Conservation (phyloP, 2,329 filamentous ascomycete species). For the Nothomitra cinnamomea region DNA sequence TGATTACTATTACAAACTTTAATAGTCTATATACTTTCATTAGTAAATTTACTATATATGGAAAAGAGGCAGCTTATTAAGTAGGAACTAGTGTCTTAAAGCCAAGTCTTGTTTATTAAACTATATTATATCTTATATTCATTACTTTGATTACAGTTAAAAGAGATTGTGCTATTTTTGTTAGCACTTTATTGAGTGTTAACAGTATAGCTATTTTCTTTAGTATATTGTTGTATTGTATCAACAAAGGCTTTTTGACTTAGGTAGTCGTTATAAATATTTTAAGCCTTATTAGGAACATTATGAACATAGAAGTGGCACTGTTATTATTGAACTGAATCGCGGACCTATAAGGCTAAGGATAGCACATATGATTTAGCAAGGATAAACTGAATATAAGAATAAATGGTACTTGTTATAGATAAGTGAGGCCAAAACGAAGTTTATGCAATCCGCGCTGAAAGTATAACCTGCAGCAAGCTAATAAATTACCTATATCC, state of each 20-base stretch:
- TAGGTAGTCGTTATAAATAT: neutral
- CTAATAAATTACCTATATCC: too few species aligned
- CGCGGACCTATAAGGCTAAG: too few species aligned
- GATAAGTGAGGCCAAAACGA: too few species aligned
- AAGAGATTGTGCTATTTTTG: neutral
- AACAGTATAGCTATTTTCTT: neutral
- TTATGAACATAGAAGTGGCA: too few species aligned
- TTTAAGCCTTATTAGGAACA: too few species aligned
- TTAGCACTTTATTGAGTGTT: neutral
- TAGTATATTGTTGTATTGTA: neutral
- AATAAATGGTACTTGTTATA: too few species aligned
- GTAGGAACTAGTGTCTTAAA: neutral
- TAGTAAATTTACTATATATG: neutral
- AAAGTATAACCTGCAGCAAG: too few species aligned
- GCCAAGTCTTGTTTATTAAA: neutral
- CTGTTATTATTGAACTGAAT: too few species aligned
- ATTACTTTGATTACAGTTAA: neutral
- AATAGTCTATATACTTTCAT: neutral
- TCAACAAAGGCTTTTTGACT: neutral
- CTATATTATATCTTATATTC: neutral
- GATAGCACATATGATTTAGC: too few species aligned
- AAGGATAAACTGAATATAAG: too few species aligned
- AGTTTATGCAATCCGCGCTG: too few species aligned
- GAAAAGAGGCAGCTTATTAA: neutral
- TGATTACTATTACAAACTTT: neutral